Percentiles rank a stretch among this genome's conserved stretches.
These are phyloP conservation scores for Wallacemonas sp. DNA, from an alignment of 208 protist genomes.

Conservation along the genomic window DNA sequence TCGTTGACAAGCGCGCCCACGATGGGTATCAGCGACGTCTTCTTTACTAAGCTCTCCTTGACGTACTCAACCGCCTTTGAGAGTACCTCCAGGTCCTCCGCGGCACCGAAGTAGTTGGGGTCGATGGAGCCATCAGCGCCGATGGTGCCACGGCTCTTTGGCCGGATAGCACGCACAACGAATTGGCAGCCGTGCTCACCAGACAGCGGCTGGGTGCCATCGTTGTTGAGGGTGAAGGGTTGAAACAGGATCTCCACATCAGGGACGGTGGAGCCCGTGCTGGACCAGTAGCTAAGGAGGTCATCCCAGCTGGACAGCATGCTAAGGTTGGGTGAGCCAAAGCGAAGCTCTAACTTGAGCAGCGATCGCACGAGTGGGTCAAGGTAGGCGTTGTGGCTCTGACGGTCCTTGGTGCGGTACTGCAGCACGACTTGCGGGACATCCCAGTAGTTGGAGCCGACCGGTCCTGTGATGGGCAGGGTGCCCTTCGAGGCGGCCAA, in stretches of 20 bases:
- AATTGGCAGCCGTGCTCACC: conserved; percentile 80
- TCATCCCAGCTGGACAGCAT: conserved; percentile 80
- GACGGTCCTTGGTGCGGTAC: conserved; percentile 55
- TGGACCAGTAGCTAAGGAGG: conserved; percentile 69
- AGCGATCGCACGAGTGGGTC: conserved; percentile 58
- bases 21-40: conserved; percentile 38
- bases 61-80: conserved; percentile 54
- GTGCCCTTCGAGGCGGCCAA: conserved; percentile 50
- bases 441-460: conserved; percentile 77
- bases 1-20: conserved; percentile 46
- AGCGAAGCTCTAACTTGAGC: conserved; percentile 37
- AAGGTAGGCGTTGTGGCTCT: conserved; percentile 76
- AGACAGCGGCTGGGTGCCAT: conserved; percentile 47
- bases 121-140: conserved; percentile 52
- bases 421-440: conserved; percentile 79
- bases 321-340: conserved; percentile 34
- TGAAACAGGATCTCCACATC: conserved; percentile 79
- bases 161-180: conserved; percentile 55
- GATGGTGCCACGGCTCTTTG: conserved; percentile 65
- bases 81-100: conserved; percentile 46
- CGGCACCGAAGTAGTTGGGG: conserved; percentile 63
- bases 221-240: conserved; percentile 82
- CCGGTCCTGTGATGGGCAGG: conserved; percentile 31
- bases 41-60: conserved; percentile 50
- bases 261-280: conserved; percentile 28